Base-by-base conservation (phyloP, 331 rosid genomes). In the Quercus tomentella region DNA sequence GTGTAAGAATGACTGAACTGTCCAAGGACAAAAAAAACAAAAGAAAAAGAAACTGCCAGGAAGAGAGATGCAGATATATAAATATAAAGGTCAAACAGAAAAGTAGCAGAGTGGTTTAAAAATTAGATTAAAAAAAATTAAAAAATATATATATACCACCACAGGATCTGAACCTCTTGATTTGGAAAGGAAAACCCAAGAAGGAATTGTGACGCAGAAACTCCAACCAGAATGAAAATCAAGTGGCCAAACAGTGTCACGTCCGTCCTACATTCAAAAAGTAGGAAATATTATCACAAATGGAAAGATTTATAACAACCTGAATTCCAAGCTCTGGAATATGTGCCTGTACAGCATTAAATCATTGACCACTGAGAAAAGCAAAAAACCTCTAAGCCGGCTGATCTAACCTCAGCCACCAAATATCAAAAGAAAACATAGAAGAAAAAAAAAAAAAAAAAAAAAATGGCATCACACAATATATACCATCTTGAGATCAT, bases 191-290 rank as follows among this genome's bases (percentile, higher is more conserved):
- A 78, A 72, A 41, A 75, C 71, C 94, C 96, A 92, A 1, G 99
- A 93, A 86, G 97, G 97, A 85, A 95, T 67, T 0, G 91, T 85
- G 52, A 89, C 83, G 61, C 91, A 90, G 78, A 91, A 95, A 77
- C 92, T 89, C 99, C 99, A 95, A 81, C 87, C 88, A 45, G 81
- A 71, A 31, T 67, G 91, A 35, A 96, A 87, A 86, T 89, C 87
- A 72, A 86, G 91, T 1, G 97, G 97, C 98, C 97, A 91, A 77
- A 86, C 73, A 22, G 97, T 84, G 75, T 84, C 72, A 58, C 85
- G 85, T 25, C 97, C 97, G 14, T 85, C 89, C 97, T 89, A 75
- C 82, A 84, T 74, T 68, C 56, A 71, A 72, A 66, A 43, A 57
- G 26, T 37, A 43, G 28, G 14, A 20, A 66, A 80, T 16, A 43